Percentiles rank a stretch among this genome's conserved stretches.
phyloP scores from a whole-genome alignment of 2,329 filamentous ascomycete genomes.

The Ilyonectria robusta region DNA sequence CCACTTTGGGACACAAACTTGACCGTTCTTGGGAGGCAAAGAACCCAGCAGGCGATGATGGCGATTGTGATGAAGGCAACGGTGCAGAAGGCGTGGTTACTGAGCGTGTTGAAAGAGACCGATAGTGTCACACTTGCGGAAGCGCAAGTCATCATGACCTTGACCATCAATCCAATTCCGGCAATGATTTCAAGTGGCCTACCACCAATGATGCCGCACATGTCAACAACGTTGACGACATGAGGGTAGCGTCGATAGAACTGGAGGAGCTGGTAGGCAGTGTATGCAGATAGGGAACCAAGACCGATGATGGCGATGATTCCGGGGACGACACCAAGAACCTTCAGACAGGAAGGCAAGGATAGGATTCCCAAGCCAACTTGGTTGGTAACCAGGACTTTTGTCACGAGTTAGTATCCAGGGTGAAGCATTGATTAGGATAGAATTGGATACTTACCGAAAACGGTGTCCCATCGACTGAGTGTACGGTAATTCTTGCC shows the following conservation, averaged over 20 bases:
- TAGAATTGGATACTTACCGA: slow-evolving; percentile 7
- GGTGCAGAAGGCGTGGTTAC: slow-evolving; percentile 71
- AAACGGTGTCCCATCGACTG: slow-evolving; percentile 45
- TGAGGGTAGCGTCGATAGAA: slow-evolving; percentile 79
- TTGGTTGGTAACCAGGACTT: slow-evolving; percentile 48
- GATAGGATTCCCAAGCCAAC: slow-evolving; percentile 65
- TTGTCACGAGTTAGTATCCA: background rate
- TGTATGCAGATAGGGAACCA: slow-evolving; percentile 75
- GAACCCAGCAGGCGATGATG: slow-evolving; percentile 70
- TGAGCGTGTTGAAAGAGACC: slow-evolving; percentile 77
- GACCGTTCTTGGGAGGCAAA: slow-evolving; percentile 77
- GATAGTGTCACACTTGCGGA: slow-evolving; percentile 76
- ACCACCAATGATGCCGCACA: slow-evolving; percentile 68
- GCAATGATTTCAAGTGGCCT: slow-evolving; percentile 42
- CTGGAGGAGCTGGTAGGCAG: slow-evolving; percentile 65
- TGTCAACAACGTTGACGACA: slow-evolving; percentile 78
- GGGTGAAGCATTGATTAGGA: background rate
- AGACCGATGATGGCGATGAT: slow-evolving; percentile 76
- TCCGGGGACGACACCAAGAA: slow-evolving; percentile 76
- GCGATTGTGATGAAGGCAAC: slow-evolving; percentile 75
- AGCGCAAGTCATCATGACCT: slow-evolving; percentile 79
- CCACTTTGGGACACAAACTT: slow-evolving; percentile 48
- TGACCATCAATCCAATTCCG: slow-evolving; percentile 75
- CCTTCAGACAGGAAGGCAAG: slow-evolving; percentile 77
- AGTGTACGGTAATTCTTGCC: slow-evolving; percentile 50